Conservation (phyloP, 495 filamentous ascomycete species). For the Bathelium albidoporum region DNA sequence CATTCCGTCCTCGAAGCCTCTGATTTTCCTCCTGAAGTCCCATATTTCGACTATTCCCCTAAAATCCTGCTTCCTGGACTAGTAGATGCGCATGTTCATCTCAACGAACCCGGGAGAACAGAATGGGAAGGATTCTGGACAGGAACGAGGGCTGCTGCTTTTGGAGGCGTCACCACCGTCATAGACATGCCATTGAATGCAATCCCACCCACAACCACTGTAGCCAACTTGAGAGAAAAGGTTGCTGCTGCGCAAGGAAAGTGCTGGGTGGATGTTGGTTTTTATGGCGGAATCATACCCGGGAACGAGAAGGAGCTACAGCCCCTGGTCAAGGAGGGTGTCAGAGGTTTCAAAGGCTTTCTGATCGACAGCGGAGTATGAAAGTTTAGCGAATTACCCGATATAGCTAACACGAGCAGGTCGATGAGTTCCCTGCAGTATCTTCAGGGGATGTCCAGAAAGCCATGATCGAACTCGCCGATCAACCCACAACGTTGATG, state of each 20-base stretch:
- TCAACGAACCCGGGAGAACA: slow-evolving; percentile 93
- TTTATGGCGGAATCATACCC: slow-evolving; percentile 92
- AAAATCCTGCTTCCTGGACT: slow-evolving; percentile 79
- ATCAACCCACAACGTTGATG: slow-evolving; percentile 80
- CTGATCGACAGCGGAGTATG: slow-evolving; percentile 91
- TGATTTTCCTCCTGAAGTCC: slow-evolving; percentile 59
- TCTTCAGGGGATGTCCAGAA: slow-evolving; percentile 64
- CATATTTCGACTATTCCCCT: slow-evolving; percentile 80
- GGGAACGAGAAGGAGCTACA: slow-evolving; percentile 76
- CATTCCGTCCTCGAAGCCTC: slow-evolving; percentile 58
- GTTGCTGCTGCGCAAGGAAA: slow-evolving; percentile 72
- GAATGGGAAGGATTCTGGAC: slow-evolving; percentile 99
- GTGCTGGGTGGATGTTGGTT: slow-evolving; percentile 98
- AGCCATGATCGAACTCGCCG: slow-evolving; percentile 68
- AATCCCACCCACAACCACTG: slow-evolving; percentile 90
- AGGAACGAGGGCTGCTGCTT: slow-evolving; percentile 85
- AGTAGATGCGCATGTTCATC: slow-evolving; percentile 94
- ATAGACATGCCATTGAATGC: slow-evolving; percentile 98
- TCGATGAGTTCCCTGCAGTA: slow-evolving; percentile 92
- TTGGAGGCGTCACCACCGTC: slow-evolving; percentile 95
- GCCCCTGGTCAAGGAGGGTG: slow-evolving; percentile 70
- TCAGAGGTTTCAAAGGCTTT: slow-evolving; percentile 95
- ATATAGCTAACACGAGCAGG: slow-evolving; percentile 37
- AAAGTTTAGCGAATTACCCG: slow-evolving; percentile 15
- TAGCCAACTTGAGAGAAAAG: slow-evolving; percentile 73